phyloP scores from a whole-genome alignment of 495 filamentous ascomycete genomes.

The Tetracladium setigerum region DNA sequence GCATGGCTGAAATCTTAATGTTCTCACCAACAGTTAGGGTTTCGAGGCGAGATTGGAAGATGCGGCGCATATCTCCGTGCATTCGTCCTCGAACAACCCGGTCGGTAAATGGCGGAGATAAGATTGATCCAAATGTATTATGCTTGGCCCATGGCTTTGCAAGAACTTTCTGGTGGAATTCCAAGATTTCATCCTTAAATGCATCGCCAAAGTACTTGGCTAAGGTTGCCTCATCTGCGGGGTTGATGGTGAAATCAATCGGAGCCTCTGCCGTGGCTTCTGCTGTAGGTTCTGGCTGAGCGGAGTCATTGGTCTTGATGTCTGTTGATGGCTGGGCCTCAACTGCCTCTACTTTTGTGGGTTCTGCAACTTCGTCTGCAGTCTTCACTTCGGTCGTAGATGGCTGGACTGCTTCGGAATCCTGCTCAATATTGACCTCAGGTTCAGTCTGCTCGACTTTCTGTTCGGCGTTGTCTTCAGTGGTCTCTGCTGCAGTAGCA shows the following conservation, averaged over 20 bases:
- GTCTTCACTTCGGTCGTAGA: no score
- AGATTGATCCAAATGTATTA: constrained; percentile 11
- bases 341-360: no score
- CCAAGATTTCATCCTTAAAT: constrained; percentile 30
- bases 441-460: no score
- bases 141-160: constrained; percentile 28
- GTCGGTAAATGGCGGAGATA: constrained; percentile 36
- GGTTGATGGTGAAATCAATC: constrained; percentile 32
- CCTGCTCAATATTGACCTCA: no score
- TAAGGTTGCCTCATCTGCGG: constrained; percentile 39
- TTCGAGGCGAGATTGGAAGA: constrained; percentile 61
- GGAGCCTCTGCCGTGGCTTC: neutral
- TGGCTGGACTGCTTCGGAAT: no score
- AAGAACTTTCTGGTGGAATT: constrained; percentile 38
- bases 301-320: no score
- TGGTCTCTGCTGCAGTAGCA: no score
- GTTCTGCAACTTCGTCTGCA: no score
- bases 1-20: constrained; percentile 50
- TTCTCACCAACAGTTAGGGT: constrained; percentile 48
- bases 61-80: constrained; percentile 55
- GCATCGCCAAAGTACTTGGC: constrained; percentile 37
- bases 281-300: neutral
- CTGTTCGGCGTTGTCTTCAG: no score
- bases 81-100: constrained; percentile 55
- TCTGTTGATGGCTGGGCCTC: no score